Evolutionary conservation across 1,284 basidiomycete genomes (phyloP), one percentile per base, ranked within the genome.

Genomic region (Agroathelia rolfsii): DNA sequence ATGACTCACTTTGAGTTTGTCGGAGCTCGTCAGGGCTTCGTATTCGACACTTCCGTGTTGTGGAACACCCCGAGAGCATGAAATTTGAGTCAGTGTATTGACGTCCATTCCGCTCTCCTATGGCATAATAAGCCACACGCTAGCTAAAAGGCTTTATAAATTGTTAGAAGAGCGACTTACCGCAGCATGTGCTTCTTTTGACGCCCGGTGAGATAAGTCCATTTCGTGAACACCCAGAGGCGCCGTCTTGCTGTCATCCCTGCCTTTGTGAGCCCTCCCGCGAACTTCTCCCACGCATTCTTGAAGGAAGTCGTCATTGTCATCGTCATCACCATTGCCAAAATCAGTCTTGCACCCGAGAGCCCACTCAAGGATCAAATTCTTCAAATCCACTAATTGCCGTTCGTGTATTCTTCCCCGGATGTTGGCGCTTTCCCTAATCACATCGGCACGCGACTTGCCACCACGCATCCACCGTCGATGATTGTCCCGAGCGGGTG

Each of bases 1-100:
- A n/a, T n/a, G n/a, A 51, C 66, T 48, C 45, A 72, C 79, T 41
- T 72, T 67, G 17, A 75, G 51, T 47, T 72, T 76, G 39, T 76
- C 73, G 11, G 69, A 42, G 2, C 52, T 51, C 3, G 64, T 56
- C n/a, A 82, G 55, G 14, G 54, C 53, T 42, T 76, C 69, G 43
- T 70, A 80, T 4, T 60, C 63, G 12, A 53, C 51, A 36, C 63
- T 66, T 3, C 67, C 64, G 12, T 39, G 42, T 28, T 60, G 66
- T 12, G n/a, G n/a, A 5, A 50, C 47, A 14, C 35, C 36, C 24
- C 32, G 37, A 11, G 20, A 30, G 16, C 23, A 26, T 15, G 22
- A 31, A 20, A n/a, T 12, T 6, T 6, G 5, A 4, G 23, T n/a
- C n/a, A n/a, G n/a, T n/a, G 32, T 10, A 18, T 15, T 28, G 30